phyloP scores from a whole-genome alignment of 2,329 filamentous ascomycete species.

The Alternaria triticina region DNA sequence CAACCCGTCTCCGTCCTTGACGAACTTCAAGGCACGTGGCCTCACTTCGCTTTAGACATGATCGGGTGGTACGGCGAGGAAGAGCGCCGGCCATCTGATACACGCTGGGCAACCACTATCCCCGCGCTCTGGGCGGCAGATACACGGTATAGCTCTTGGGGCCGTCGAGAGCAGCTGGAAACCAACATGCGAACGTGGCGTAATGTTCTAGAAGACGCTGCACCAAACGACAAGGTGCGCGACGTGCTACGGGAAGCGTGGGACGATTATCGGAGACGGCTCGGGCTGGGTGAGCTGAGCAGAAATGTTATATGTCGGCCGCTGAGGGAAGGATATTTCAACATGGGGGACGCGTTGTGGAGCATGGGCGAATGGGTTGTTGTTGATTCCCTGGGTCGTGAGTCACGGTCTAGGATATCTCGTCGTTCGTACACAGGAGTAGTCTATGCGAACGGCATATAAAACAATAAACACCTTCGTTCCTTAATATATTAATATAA shows the following conservation, averaged over 20 bases:
- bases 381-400: too few relatives aligned
- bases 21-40: too few relatives aligned
- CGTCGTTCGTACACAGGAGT: background rate
- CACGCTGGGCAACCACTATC: background rate
- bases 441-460: background rate
- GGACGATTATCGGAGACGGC: background rate
- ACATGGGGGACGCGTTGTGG: background rate
- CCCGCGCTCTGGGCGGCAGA: background rate
- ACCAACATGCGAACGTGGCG: too few relatives aligned
- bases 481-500: too few relatives aligned
- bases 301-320: background rate
- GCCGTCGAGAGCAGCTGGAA: background rate
- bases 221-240: background rate
- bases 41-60: background rate
- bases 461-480: background rate
- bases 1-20: too few relatives aligned
- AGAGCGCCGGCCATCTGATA: background rate
- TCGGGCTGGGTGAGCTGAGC: background rate
- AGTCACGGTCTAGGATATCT: too few relatives aligned
- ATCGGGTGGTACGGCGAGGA: conserved; percentile 2
- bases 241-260: background rate
- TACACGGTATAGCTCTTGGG: background rate
- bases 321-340: background rate
- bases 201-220: background rate
- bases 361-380: too few relatives aligned